Evolutionary conservation across 1,284 basidiomycete species (phyloP).

Genomic region (Puccinia horiana): DNA sequence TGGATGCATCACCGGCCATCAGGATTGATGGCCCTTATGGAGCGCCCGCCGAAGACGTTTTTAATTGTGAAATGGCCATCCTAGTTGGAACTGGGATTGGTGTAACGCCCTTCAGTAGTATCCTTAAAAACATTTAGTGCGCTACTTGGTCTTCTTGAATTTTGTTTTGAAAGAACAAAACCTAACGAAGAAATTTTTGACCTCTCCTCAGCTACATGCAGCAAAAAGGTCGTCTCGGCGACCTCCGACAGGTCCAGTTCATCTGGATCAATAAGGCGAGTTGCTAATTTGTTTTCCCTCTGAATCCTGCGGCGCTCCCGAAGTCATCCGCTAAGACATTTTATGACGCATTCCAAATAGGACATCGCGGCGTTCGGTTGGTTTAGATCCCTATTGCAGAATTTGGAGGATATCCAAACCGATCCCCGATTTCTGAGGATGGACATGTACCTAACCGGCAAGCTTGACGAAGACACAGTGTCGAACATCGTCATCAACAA

Average conservation of each 20-base stretch:
- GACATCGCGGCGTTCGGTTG: slow-evolving; percentile 75
- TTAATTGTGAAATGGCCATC: slow-evolving; percentile 77
- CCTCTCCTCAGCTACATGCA: slow-evolving; percentile 68
- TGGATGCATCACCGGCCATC: slow-evolving; percentile 66
- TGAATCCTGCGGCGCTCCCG: not conserved
- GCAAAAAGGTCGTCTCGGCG: slow-evolving; percentile 71
- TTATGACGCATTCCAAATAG: not conserved
- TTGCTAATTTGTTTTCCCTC: not conserved
- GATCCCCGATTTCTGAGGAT: slow-evolving; percentile 81
- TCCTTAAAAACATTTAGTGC: slow-evolving; percentile 85
- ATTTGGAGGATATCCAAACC: slow-evolving; percentile 75
- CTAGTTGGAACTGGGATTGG: slow-evolving; percentile 86
- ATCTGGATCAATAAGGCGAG: slow-evolving; percentile 77
- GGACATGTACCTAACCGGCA: slow-evolving; percentile 84
- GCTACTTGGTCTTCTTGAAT: slow-evolving; percentile 4
- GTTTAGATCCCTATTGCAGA: slow-evolving; percentile 81
- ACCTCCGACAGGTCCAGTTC: slow-evolving; percentile 79
- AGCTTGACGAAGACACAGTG: slow-evolving; percentile 77
- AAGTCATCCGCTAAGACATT: not conserved
- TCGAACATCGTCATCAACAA: slow-evolving; percentile 87
- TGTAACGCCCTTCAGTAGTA: slow-evolving; percentile 80
- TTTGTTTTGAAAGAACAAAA: slow-evolving; percentile 40
- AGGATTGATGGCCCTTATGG: slow-evolving; percentile 81
- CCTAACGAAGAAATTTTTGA: not conserved
- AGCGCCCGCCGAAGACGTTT: slow-evolving; percentile 85